Percentiles rank a stretch among this genome's conserved stretches.
phyloP scores from a whole-genome alignment of 805 yeast genomes.

The Cyberlindnera meyerae region DNA sequence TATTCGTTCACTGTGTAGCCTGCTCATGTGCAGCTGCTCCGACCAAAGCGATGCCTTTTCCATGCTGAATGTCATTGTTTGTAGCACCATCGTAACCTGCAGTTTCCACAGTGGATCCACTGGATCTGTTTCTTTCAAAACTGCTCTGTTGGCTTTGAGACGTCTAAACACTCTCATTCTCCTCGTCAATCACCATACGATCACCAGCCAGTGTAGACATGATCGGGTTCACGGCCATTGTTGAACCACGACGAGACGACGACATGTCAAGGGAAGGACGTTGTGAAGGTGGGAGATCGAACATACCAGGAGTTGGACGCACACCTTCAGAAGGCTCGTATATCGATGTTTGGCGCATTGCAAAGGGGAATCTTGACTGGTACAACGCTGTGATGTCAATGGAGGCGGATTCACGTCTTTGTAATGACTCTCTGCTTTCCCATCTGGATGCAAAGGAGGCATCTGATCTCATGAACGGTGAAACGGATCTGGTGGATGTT shows the following conservation, averaged over 20 bases:
- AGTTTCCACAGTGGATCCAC: conserved; percentile 7
- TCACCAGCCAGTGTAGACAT: conserved; percentile 11
- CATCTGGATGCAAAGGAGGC: conserved; percentile 7
- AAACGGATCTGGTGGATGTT: conserved; percentile 7
- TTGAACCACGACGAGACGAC: conserved; percentile 10
- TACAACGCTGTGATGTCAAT: conserved; percentile 36
- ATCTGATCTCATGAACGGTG: conserved; percentile 1
- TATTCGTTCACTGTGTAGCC: too few relatives aligned
- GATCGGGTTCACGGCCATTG: conserved; percentile 7
- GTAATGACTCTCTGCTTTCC: conserved; percentile 29
- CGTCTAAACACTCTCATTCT: conserved; percentile 11
- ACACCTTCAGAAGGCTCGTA: conserved; percentile 3
- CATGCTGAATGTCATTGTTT: too few relatives aligned
- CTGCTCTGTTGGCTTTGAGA: conserved; percentile 15
- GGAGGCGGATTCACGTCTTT: conserved; percentile 27
- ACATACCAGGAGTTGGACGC: conserved; percentile 1
- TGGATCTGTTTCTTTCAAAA: conserved; percentile 7
- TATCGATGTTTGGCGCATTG: conserved; percentile 6
- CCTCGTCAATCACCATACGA: conserved; percentile 11
- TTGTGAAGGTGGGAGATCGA: neutral
- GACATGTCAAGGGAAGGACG: conserved; percentile 2
- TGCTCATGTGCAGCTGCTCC: too few relatives aligned
- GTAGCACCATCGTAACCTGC: conserved; percentile 1
- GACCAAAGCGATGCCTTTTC: too few relatives aligned
- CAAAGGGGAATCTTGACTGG: conserved; percentile 15